Base-by-base conservation (phyloP, 768 basidiomycete genomes). In the Lactarius sanguifluus region DNA sequence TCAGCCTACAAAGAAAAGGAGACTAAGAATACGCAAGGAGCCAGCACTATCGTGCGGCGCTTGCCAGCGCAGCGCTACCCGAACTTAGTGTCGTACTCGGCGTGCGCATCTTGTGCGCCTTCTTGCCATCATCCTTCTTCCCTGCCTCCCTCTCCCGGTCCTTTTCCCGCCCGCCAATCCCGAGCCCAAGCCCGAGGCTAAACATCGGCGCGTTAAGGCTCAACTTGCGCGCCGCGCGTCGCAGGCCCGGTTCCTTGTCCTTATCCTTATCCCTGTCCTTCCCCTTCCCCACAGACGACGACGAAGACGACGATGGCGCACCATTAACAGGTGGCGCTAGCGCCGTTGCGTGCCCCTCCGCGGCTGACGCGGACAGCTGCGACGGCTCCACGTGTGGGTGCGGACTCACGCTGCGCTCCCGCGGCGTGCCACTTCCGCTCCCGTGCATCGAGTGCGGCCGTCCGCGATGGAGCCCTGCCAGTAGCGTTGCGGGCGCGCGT, bases 141-240 rank as follows among this genome's bases (percentile, higher is more conserved):
- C 55, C 45, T 60, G 36, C 36, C 10, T 60, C 59, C 59, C n/a
- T 59, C 16, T 65, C 64, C 3, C 59, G 54, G 7, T 65, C 64
- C 36, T 47, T 65, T 13, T 65, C 64, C 20, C 64, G 23, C 28
- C 59, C 59, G 2, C 63, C 57, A 2, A 50, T 12, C 5, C 54
- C 60, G 7, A 66, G 36, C 30, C 65, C 65, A 2, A 66, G 78
- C 80, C 83, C 73, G 68, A 90, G 83, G 58, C 77, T 79, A 1
- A 83, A 77, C 70, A 85, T 84, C 58, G 86, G 85, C 59, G 83
- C 81, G 28, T 82, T 82, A 64, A 91, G 74, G 74, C 90, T 92
- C 76, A 92, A 75, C 77, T 92, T 91, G 63, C 89, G 68, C 64
- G 64, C 57, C 2, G 54, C 64, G 12, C 61, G 67, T 16, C 57